Evolutionary conservation across 2,329 filamentous ascomycete species (phyloP).

Genomic region (Botrytis aclada): DNA sequence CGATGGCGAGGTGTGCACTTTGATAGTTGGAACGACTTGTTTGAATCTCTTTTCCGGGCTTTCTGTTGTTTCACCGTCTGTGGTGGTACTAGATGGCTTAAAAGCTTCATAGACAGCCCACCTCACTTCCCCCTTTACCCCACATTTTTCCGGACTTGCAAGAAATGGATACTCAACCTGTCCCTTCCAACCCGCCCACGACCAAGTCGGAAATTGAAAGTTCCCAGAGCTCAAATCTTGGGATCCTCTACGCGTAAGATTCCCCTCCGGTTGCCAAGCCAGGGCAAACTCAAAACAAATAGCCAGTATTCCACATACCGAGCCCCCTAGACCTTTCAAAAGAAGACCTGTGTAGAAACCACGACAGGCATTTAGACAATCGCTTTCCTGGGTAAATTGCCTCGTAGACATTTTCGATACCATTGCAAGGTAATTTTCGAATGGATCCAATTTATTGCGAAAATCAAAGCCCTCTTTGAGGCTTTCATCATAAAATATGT

Average conservation of each 20-base stretch:
- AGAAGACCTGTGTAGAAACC: neutral
- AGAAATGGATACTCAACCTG: neutral
- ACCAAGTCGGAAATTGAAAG: neutral
- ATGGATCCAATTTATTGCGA: neutral
- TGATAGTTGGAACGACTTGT: neutral
- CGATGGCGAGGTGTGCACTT: neutral
- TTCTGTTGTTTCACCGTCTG: neutral
- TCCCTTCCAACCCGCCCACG: neutral
- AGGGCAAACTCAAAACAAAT: neutral
- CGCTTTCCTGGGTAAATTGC: neutral
- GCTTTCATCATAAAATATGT: neutral
- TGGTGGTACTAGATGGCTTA: neutral
- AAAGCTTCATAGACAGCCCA: neutral
- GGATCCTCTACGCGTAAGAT: neutral
- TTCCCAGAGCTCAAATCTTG: neutral
- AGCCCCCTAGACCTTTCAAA: neutral
- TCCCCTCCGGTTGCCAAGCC: neutral
- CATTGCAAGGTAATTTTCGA: neutral
- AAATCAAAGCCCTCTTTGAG: neutral
- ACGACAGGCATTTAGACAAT: neutral
- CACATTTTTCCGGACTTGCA: neutral
- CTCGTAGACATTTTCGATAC: slow-evolving; percentile 4
- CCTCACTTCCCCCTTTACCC: neutral
- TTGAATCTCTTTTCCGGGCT: neutral
- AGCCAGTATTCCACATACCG: neutral